Evolutionary conservation across 2,329 filamentous ascomycete genomes (phyloP), one percentile per base, ranked within the genome.

Genomic region (Penicillium sp.): DNA sequence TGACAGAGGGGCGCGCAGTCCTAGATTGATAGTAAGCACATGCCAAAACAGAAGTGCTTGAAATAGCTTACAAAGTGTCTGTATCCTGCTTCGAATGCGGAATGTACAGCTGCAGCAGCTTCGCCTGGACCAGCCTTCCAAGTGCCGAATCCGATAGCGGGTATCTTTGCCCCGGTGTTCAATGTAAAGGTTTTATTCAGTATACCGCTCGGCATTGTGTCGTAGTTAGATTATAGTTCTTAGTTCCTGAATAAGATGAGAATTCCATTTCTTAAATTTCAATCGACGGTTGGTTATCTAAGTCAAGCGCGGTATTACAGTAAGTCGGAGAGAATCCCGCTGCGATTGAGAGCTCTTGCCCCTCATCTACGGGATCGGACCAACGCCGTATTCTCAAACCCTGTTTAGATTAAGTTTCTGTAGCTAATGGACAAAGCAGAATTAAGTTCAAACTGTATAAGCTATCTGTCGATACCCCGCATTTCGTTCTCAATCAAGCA

Each of bases 71-170:
- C 88, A 71, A 91, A 88, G 76, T 91, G 89, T 37, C 87, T 83
- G 78, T 91, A 92, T 60, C 89, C 89, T 44, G 78, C 77, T 59
- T 79, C 79, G 27, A 91, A 82, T 24, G 89, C 89, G 35, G 79
- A 79, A 75, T 89, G 85, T 63, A 93, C 90, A 52, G 90, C 90
- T 49, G 83, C 76, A 64, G 83, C 81, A 54, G 90, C 88, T 74
- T 90, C 82, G 64, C 84, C 84, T 58, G 88, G 86, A 66, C 81
- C 72, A 49, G 89, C 90, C 46, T 70, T 66, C 68, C 68, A 71
- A 21, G 68, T 72, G 5, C 68, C 68, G 51, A 72, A 72, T 6
- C 68, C 69, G 27, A 72, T 61, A 21, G 67, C 68, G 7, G 68
- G 68, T 39, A 72, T 69, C 46, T 67, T 64, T 9, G 68, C 68